Conservation (phyloP, 768 basidiomycete genomes). For the Suillus placidus region DNA sequence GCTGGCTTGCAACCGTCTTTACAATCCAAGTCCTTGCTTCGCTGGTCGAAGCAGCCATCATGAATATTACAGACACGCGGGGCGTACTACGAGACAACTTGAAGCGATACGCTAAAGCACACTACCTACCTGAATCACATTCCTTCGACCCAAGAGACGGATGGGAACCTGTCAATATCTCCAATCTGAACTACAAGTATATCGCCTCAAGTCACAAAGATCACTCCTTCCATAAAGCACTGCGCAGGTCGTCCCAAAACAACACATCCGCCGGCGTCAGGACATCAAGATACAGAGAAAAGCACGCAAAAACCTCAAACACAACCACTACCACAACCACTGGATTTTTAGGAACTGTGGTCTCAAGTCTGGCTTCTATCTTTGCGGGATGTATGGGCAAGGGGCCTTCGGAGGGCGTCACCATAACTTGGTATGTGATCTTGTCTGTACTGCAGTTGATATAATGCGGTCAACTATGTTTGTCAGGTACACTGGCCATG, state of each 20-base stretch:
- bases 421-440: slow-evolving; percentile 65
- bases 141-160: slow-evolving; percentile 69
- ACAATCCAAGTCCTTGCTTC: slow-evolving; percentile 19
- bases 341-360: slow-evolving; percentile 10
- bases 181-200: slow-evolving; percentile 68
- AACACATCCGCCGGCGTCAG: not conserved
- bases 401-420: slow-evolving; percentile 53
- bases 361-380: slow-evolving; percentile 23
- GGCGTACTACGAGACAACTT: slow-evolving; percentile 14
- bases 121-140: slow-evolving; percentile 65
- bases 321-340: slow-evolving; percentile 25
- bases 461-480: slow-evolving; percentile 3
- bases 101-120: slow-evolving; percentile 50
- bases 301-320: slow-evolving; percentile 16
- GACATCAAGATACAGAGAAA: not conserved
- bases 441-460: not conserved
- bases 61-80: slow-evolving; percentile 20
- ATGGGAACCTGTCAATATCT: slow-evolving; percentile 66
- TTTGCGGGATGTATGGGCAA: slow-evolving; percentile 48
- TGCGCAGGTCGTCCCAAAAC: slow-evolving; percentile 14
- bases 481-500: slow-evolving; percentile 79
- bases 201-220: slow-evolving; percentile 21
- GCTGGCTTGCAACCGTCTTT: slow-evolving; percentile 2
- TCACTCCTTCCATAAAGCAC: slow-evolving; percentile 1
- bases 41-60: slow-evolving; percentile 34